Base-by-base conservation (phyloP, 2,329 filamentous ascomycete genomes). In the Fusarium sp. region DNA sequence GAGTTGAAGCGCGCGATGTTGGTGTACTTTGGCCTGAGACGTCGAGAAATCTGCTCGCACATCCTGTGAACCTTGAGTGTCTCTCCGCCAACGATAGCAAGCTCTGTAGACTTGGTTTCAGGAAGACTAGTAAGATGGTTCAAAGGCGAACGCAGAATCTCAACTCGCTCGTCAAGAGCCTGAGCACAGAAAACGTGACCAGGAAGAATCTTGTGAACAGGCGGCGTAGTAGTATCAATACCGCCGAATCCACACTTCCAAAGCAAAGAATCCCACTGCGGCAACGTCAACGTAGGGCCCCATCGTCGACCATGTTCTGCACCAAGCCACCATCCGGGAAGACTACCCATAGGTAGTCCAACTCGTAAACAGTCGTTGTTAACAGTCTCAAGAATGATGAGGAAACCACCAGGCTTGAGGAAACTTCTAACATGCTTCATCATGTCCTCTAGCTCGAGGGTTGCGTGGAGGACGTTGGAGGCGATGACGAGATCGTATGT, bases 241-340 rank as follows among this genome's bases (percentile, higher is more conserved):
- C 35, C 35, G 4, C 25, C 35, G 5, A 54, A 54, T 0, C 52
- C 52, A 15, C 52, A 41, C 20, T 54, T 29, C 25, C 46, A 25
- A 10, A 54, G 35, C 35, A 54, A 18, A 18, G 35, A 39, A 5
- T 54, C 38, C 52, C 52, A 54, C 18, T 38, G 25, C 25, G 36
- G 22, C 1, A 54, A 36, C 0, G 22, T 39, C 3, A 61, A 33
- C 3, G 41, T 55, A 15, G 62, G 62, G 8, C 56, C 55, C 27
- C 53, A 38, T 0, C 41, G 42, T 36, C 62, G 20, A 1, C 62
- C 62, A 15, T 42, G 6, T 5, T 61, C 38, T 2, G 7, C 62
- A 15, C 46, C 56, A 0, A 61, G 45, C 62, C 62, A 65, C 62
- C 62, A 65, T 0, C 62, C 62, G 27, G 62, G 62, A 25, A 65